Conservation (phyloP, 1,139 yeast species). For the Debaryomyces sp. region DNA sequence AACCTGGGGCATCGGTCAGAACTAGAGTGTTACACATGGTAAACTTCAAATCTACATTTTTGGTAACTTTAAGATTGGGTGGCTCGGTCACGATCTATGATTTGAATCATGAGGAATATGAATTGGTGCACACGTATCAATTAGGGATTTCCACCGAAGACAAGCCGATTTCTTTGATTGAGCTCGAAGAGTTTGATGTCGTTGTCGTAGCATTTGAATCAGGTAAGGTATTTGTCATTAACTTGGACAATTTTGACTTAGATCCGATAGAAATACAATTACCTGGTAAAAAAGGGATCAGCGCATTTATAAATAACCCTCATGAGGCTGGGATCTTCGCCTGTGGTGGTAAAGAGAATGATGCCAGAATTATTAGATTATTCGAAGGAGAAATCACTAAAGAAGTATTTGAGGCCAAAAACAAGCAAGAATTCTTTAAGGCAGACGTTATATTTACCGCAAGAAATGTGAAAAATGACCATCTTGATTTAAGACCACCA, state of each 20-base stretch:
- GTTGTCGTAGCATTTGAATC: constrained; percentile 48
- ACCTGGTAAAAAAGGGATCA: constrained; percentile 45
- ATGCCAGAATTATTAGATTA: constrained; percentile 54
- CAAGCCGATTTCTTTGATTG: constrained; percentile 37
- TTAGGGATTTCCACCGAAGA: constrained; percentile 28
- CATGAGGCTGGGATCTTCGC: constrained; percentile 54
- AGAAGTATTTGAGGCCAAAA: constrained; percentile 15
- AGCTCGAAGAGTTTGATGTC: constrained; percentile 31
- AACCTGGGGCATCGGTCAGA: constrained; percentile 31
- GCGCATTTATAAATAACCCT: constrained; percentile 51
- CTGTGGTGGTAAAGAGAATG: constrained; percentile 75
- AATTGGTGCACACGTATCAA: constrained; percentile 29
- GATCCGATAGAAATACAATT: constrained; percentile 33
- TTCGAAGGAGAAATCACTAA: constrained; percentile 26
- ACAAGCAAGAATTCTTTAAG: constrained; percentile 19
- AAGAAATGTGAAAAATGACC: constrained; percentile 69
- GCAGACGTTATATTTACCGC: constrained; percentile 49
- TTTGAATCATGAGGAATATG: constrained; percentile 24
- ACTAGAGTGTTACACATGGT: constrained; percentile 31
- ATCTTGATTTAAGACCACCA: constrained; percentile 68
- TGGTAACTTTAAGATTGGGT: constrained; percentile 46
- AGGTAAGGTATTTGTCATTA: constrained; percentile 51
- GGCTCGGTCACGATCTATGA: constrained; percentile 47
- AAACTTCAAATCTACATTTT: constrained; percentile 32
- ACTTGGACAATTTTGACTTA: constrained; percentile 29